Evolutionary conservation across 2,329 filamentous ascomycete genomes (phyloP), one percentile per base, ranked within the genome.

Genomic region (Aschersonia sp.): DNA sequence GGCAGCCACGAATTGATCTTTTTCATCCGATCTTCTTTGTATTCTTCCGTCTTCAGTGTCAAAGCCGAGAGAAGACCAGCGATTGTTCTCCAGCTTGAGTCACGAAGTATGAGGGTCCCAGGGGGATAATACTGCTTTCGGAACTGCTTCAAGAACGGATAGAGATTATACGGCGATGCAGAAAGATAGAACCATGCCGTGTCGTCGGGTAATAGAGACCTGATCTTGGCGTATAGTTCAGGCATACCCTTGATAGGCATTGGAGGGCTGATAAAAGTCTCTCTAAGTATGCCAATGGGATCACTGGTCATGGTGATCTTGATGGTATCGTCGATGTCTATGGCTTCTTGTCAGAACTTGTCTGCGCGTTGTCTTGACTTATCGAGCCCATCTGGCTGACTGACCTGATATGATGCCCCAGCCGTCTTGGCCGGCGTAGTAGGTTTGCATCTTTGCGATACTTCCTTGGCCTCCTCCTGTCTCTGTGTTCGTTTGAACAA

Each of bases 261-360:
- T 0, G 88, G 83, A 12, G 79, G 69, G 46, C 89, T 83, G 44
- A 85, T 77, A 58, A 97, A 96, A 0, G 90, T 97, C 46, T 83
- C 83, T 44, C 78, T 75, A 5, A 97, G 69, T 56, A 96, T 90
- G 3, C 87, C 87, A 6, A 84, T 73, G 0, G 87, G 81, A 45
- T 86, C 83, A 42, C 81, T 78, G 0, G 90, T 95, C 62, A 85
- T 73, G 0, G 90, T 96, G 54, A 89, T 70, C 65, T 97, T 96
- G 70, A 97, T 94, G 0, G 89, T 95, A 64, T 97, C 90, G 60
- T 97, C 92, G 54, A 97, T 78, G 57, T 97, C 90, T 81, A 45
- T 35, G 22, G 10, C 29, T 22, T 11, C 14, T 22, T 9, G 14
- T 42, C 40, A 42, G 40, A 14, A 42, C 35, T 37, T 4, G 8